Percentiles rank a stretch among this genome's conserved stretches.
phyloP scores from a whole-genome alignment of 345 rosid genomes.

The Conringia planisiliqua region DNA sequence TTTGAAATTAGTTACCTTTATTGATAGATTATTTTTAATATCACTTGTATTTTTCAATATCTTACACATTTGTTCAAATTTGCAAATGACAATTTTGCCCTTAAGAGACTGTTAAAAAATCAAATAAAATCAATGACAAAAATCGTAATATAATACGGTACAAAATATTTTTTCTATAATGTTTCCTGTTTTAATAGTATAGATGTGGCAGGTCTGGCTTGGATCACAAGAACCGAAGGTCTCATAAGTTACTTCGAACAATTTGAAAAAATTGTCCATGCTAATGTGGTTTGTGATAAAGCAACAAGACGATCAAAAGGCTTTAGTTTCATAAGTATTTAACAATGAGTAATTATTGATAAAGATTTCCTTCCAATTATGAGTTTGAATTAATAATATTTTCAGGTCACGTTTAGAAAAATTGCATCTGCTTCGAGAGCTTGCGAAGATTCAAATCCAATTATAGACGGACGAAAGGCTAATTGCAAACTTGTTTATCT shows the following conservation, averaged over 20 bases:
- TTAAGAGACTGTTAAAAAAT: too few relatives aligned
- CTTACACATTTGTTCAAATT: too few relatives aligned
- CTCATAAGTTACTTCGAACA: constrained; percentile 34
- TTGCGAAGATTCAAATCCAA: constrained; percentile 54
- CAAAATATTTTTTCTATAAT: too few relatives aligned
- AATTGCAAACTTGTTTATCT: constrained; percentile 56
- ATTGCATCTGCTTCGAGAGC: constrained; percentile 55
- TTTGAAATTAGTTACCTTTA: too few relatives aligned
- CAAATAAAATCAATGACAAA: too few relatives aligned
- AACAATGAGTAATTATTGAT: background rate
- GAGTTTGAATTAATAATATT: background rate
- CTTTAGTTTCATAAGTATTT: constrained; percentile 40
- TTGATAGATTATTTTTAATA: too few relatives aligned
- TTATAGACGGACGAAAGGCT: constrained; percentile 53
- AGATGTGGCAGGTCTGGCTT: constrained; percentile 44
- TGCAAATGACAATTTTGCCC: too few relatives aligned
- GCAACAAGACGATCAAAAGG: constrained; percentile 35
- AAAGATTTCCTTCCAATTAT: background rate
- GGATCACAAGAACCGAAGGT: constrained; percentile 37
- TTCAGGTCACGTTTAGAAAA: constrained; percentile 59
- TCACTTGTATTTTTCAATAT: too few relatives aligned
- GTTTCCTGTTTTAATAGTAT: too few relatives aligned
- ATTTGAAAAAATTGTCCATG: constrained; percentile 41
- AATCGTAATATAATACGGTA: too few relatives aligned
- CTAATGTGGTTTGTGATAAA: constrained; percentile 40